Base-by-base conservation (phyloP, 2,329 filamentous ascomycete species). In the Aspergillus hortae region DNA sequence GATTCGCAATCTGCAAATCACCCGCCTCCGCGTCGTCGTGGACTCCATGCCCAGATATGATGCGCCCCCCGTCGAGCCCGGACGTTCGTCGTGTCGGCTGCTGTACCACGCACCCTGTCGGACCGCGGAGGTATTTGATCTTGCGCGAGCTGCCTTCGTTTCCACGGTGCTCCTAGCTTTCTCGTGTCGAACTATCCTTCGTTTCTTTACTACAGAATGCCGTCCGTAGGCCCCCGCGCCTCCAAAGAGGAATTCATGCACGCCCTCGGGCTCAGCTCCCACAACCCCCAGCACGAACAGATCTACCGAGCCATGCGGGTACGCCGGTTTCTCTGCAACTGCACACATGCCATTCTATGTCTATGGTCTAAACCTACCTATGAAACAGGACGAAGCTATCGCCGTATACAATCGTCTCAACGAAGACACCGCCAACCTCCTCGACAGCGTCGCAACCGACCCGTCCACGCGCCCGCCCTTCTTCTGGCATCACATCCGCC, bases 191-290 rank as follows among this genome's bases (percentile, higher is more conserved):
- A 30, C 35, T n/a, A 38, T 38, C 6, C 12, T 38, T 38, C 35
- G 4, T n/a, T n/a, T 11, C 7, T 30, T 3, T 14, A 15, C 6
- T 14, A 38, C 30, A 11, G 47, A 42, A 71, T 71, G 69, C 48
- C 58, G 23, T 56, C 69, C 12, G 72, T 73, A 49, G 73, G 73
- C 23, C 73, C 73, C 41, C 70, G 73, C 46, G 73, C 69, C 36
- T 71, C 73, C 21, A 76, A 76, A 55, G 73, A 76, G 48, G 74
- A 76, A 54, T 76, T 76, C 59, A 75, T 76, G 72, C 67, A 66
- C 19, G 74, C 74, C 19, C 59, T 76, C 42, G 70, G 69, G 33
- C 62, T 76, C 11, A 69, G 68, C 46, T 63, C 72, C 4, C 69
- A 68, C 27, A 67, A 75, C 55, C 67, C 71, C 19, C 70, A 73